Evolutionary conservation across 2,329 filamentous ascomycete species (phyloP), one percentile per base, ranked within the genome.

Genomic region (Thelonectria olida): DNA sequence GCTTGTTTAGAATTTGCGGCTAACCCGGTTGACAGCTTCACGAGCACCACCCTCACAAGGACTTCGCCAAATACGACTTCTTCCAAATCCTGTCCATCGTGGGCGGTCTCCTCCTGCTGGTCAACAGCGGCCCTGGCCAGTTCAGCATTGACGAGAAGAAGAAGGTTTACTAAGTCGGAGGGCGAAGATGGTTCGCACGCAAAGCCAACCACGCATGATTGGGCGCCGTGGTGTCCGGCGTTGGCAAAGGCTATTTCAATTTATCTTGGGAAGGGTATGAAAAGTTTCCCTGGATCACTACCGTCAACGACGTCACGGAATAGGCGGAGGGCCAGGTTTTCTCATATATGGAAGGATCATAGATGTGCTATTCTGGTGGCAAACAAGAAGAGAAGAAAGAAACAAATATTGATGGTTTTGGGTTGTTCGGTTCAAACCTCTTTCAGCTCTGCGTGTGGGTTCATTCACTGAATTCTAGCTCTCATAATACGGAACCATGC

Each of bases 91-190:
- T 99, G 56, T 99, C 96, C 53, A 99, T 99, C 77, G 95, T 98
- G 68, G 96, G 96, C 67, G 96, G 96, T 78, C 92, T 99, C 59
- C 86, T 99, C 60, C 90, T 99, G 68, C 88, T 99, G 69, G 94
- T 98, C 82, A 99, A 99, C 88, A 97, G 96, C 88, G 96, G 96
- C 64, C 96, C 96, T 9, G 96, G 96, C 66, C 94, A 97, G 80
- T 92, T 98, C 85, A 97, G 92, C 78, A 95, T 98, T 79, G 96
- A 99, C 81, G 96, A 99, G 88, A 99, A 99, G 92, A 99, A 99
- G 90, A 99, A 99, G 88, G 96, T 99, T 71, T 99, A 99, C 84
- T 99, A 86, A 69, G 57, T 45, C 55, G 41, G 39, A n/a, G 28
- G 17, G 17, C 10, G 41, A 15, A 7, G 9, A 3, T 20, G 41